phyloP scores from a whole-genome alignment of 148 eudicot genomes.

The Dianthus caryophyllus region DNA sequence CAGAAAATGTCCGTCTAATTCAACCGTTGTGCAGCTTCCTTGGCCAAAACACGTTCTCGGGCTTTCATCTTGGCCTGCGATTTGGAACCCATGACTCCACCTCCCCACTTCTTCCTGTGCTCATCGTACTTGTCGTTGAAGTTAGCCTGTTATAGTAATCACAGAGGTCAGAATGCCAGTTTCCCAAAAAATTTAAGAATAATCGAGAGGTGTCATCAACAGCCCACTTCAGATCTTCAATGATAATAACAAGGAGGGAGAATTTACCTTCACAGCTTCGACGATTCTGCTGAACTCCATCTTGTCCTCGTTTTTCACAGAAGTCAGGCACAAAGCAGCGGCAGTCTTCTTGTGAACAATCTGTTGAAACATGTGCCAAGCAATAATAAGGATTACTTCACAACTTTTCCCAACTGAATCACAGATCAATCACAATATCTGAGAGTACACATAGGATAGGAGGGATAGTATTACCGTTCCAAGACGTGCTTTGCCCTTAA shows the following conservation, averaged over 20 bases:
- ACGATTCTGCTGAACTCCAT: conserved; percentile 81
- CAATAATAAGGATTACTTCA: neutral
- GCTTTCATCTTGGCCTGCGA: conserved; percentile 94
- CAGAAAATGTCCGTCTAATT: conserved; percentile 16
- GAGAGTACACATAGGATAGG: neutral
- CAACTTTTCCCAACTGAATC: neutral
- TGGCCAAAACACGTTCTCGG: conserved; percentile 70
- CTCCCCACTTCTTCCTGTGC: conserved; percentile 92
- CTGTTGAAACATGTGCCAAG: conserved; percentile 23
- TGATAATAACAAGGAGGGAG: neutral
- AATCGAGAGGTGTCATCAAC: too few relatives aligned
- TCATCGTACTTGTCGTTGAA: conserved; percentile 93
- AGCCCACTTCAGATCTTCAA: too few relatives aligned
- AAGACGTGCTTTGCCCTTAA: conserved; percentile 84
- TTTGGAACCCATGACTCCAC: conserved; percentile 91
- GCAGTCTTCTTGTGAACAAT: conserved; percentile 88
- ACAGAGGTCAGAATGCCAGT: neutral
- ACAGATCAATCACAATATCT: neutral
- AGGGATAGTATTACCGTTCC: conserved; percentile 47
- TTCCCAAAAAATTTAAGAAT: neutral
- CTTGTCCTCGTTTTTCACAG: conserved; percentile 86
- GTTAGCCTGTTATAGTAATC: conserved; percentile 52
- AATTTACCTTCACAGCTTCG: conserved; percentile 79
- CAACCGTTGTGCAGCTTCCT: conserved; percentile 89
- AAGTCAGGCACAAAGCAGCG: conserved; percentile 62